A percentile compares a stretch with the other conserved stretches of the same genome.
phyloP scores from a whole-genome alignment of 2,329 filamentous ascomycete species.

The Apiospora marii region DNA sequence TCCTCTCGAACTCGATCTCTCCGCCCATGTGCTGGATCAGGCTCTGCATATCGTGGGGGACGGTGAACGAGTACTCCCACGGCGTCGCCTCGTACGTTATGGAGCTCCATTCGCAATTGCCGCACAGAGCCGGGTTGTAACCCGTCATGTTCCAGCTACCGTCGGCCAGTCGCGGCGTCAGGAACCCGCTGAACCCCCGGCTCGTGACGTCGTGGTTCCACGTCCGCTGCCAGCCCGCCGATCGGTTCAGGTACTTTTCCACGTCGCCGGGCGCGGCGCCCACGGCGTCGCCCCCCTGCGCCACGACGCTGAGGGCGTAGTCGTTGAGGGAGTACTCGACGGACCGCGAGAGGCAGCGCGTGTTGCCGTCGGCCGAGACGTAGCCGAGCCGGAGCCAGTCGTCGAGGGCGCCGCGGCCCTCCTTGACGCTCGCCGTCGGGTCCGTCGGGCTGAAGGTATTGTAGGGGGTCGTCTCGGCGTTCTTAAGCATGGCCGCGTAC shows the following conservation, averaged over 20 bases:
- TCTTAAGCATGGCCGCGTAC: slow-evolving; percentile 67
- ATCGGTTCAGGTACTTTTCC: slow-evolving; percentile 65
- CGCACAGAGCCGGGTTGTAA: slow-evolving; percentile 64
- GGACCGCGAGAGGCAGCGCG: slow-evolving; percentile 74
- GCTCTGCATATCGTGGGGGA: slow-evolving; percentile 60
- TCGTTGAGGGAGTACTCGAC: slow-evolving; percentile 84
- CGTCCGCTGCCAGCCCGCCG: slow-evolving; percentile 68
- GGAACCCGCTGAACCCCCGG: slow-evolving; percentile 73
- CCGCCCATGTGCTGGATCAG: slow-evolving; percentile 70
- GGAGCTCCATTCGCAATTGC: slow-evolving; percentile 64
- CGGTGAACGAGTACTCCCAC: slow-evolving; percentile 75
- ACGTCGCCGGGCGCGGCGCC: slow-evolving; percentile 56
- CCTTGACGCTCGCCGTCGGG: slow-evolving; percentile 69
- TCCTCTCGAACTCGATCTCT: slow-evolving; percentile 60
- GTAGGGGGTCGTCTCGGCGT: slow-evolving; percentile 58
- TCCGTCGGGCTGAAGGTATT: slow-evolving; percentile 54
- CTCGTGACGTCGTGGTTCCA: slow-evolving; percentile 69
- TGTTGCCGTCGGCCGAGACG: slow-evolving; percentile 74
- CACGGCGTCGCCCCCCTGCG: slow-evolving; percentile 63
- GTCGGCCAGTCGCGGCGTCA: slow-evolving; percentile 73
- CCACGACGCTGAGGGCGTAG: slow-evolving; percentile 72
- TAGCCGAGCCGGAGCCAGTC: slow-evolving; percentile 78
- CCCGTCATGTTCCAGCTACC: slow-evolving; percentile 67
- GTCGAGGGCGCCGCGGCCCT: slow-evolving; percentile 74
- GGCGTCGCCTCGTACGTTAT: slow-evolving; percentile 77